Percentiles rank a stretch among this genome's conserved stretches.
Evolutionary conservation across 306 rosid species (phyloP).

Genomic region (Fragaria nilgerrensis): DNA sequence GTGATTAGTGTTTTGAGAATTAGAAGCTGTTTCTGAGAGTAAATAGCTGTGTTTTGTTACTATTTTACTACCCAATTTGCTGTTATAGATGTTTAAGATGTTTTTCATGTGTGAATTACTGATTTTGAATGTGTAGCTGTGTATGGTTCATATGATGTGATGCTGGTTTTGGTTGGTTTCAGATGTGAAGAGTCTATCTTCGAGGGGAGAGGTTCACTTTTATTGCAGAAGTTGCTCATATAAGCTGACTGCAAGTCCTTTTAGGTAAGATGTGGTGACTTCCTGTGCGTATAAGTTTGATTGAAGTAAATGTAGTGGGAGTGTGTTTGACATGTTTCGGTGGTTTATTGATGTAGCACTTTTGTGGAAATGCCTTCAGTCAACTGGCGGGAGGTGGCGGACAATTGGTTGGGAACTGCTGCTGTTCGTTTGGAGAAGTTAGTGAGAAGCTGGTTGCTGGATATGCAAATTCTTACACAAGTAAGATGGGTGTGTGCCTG

Average conservation of each 20-base stretch:
- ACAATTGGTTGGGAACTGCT: conserved; percentile 92
- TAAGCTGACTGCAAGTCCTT: conserved; percentile 57
- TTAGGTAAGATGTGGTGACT: conserved; percentile 41
- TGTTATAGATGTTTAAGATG: not conserved
- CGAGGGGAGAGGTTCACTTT: conserved; percentile 58
- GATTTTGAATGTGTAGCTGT: not conserved
- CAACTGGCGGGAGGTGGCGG: conserved; percentile 94
- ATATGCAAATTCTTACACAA: conserved; percentile 58
- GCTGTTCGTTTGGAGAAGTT: conserved; percentile 88
- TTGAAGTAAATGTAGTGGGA: not conserved
- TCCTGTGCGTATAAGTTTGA: not conserved
- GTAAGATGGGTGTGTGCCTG: conserved; percentile 61
- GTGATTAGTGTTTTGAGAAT: not conserved
- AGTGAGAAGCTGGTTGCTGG: conserved; percentile 83
- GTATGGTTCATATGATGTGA: not conserved
- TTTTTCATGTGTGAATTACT: not conserved
- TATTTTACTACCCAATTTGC: not conserved
- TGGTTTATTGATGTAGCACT: conserved; percentile 36
- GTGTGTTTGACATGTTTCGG: not conserved
- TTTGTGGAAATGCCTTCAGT: conserved; percentile 94
- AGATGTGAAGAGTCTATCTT: conserved; percentile 55
- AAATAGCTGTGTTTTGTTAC: not conserved
- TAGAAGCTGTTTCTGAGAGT: not conserved
- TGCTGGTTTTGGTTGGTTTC: conserved; percentile 20
- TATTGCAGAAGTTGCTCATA: conserved; percentile 65